phyloP scores from a whole-genome alignment of 306 rosid genomes.

The Cicer arietinum region DNA sequence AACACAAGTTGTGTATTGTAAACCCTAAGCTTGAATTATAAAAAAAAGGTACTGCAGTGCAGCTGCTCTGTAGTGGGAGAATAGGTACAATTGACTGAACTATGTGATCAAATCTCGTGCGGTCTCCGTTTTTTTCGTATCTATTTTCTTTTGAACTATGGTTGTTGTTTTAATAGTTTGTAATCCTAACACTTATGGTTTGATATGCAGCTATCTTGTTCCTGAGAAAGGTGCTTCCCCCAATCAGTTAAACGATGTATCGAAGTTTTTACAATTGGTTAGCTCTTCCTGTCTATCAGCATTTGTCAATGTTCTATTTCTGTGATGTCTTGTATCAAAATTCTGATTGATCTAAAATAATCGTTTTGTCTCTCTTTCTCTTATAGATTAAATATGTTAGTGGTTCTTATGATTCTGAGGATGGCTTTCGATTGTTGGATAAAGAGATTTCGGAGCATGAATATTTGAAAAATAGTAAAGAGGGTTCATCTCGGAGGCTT shows the following conservation, averaged over 20 bases:
- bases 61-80: too few species aligned
- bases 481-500: conserved; percentile 85
- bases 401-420: conserved; percentile 85
- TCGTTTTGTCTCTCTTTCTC: conserved; percentile 12
- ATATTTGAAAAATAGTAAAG: conserved; percentile 54
- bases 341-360: conserved; percentile 27
- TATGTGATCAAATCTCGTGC: too few species aligned
- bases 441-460: conserved; percentile 82
- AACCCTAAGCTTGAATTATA: too few species aligned
- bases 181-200: conserved; percentile 33
- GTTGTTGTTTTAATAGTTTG: conserved; percentile 15
- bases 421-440: conserved; percentile 80
- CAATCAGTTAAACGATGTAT: conserved; percentile 55
- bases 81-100: too few species aligned
- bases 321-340: neutral
- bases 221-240: conserved; percentile 59
- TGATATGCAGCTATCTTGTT: conserved; percentile 78
- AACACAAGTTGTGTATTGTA: too few species aligned
- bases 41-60: too few species aligned
- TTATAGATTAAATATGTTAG: conserved; percentile 83
- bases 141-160: too few species aligned
- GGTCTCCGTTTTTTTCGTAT: too few species aligned
- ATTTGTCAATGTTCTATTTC: conserved; percentile 26
- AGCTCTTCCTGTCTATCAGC: conserved; percentile 41
- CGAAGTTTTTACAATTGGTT: conserved; percentile 83